Base-by-base conservation (phyloP, 768 basidiomycete species). In the Tricholomella constricta region DNA sequence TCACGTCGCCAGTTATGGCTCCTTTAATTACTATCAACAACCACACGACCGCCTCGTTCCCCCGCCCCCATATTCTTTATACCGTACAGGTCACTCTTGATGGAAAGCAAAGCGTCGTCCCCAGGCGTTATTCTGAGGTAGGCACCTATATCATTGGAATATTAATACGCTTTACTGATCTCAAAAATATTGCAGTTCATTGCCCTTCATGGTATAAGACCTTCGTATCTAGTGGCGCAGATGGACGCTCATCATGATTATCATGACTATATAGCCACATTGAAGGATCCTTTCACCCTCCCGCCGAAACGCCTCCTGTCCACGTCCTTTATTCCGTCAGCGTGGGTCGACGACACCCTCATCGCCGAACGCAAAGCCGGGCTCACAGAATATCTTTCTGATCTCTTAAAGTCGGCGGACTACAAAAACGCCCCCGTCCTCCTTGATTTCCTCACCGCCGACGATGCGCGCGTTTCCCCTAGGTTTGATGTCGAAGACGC, bases 341-440 rank as follows among this genome's bases (percentile, higher is more conserved):
- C 78, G 2, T 82, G 82, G 80, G 68, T 78, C 14, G 78, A 82
- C 59, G 79, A 83, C 55, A 52, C 69, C 10, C 75, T 82, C 32
- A 80, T 83, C 47, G 63, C 72, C 1, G 79, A 80, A 60, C 76
- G 82, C 55, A 83, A 81, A 63, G 63, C 65, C 6, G 80, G 79
- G 4, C 62, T 82, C 2, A 65, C 70, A 14, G 61, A 68, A 12
- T 82, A 81, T 55, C 65, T 82, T 27, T 64, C 65, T 29, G 65
- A 67, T 44, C 63, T 82, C 26, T 55, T 79, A 12, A 59, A 63
- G 6, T 70, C 67, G n/a, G 62, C 70, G 12, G 63, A 70, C 25
- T 78, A 72, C 56, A 64, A 69, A 40, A 62, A 72, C 26, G 59
- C 69, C 22, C 59, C 68, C 19, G 63, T 63, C 11, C 60, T 81